Conservation (phyloP, 2,329 filamentous ascomycete species). For the Ophiocordyceps camponoti-rufipedis region DNA sequence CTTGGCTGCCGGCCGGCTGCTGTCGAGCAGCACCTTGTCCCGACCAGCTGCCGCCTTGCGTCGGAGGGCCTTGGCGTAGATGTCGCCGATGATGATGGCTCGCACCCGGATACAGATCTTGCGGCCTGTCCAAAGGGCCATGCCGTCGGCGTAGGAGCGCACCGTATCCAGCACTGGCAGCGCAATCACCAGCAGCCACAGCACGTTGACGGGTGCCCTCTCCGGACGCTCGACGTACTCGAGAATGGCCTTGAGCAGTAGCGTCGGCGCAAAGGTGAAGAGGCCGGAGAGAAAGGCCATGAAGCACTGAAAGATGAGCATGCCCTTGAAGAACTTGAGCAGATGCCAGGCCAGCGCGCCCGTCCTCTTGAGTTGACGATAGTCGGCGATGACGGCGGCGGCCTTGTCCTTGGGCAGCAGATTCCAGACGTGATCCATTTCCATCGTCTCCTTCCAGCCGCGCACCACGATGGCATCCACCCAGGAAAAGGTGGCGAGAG, state of each 20-base stretch:
- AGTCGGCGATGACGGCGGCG: conserved; percentile 58
- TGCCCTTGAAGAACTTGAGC: conserved; percentile 63
- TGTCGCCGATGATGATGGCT: conserved; percentile 90
- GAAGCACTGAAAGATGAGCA: conserved; percentile 56
- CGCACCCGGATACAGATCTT: conserved; percentile 87
- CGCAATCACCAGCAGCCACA: conserved; percentile 90
- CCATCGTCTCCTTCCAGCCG: conserved; percentile 70
- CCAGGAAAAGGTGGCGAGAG: conserved; percentile 77
- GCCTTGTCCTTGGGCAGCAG: conserved; percentile 78
- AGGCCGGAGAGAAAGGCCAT: conserved; percentile 68
- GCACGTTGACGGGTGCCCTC: conserved; percentile 60
- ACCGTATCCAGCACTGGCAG: conserved; percentile 69
- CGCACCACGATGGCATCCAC: conserved; percentile 77
- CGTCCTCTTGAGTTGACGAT: conserved; percentile 72
- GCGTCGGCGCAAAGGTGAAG: conserved; percentile 79
- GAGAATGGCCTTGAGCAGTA: conserved; percentile 78
- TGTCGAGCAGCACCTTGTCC: conserved; percentile 53
- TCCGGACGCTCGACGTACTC: conserved; percentile 81
- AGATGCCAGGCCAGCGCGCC: conserved; percentile 63
- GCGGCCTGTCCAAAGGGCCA: conserved; percentile 82
- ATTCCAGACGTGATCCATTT: conserved; percentile 83
- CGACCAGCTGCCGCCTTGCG: conserved; percentile 68
- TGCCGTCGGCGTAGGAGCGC: conserved; percentile 67
- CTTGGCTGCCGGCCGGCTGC: conserved; percentile 20
- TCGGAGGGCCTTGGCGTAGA: conserved; percentile 88